Evolutionary conservation across 495 filamentous ascomycete species (phyloP), one percentile per base, ranked within the genome.

Genomic region (Xylaria grammica): DNA sequence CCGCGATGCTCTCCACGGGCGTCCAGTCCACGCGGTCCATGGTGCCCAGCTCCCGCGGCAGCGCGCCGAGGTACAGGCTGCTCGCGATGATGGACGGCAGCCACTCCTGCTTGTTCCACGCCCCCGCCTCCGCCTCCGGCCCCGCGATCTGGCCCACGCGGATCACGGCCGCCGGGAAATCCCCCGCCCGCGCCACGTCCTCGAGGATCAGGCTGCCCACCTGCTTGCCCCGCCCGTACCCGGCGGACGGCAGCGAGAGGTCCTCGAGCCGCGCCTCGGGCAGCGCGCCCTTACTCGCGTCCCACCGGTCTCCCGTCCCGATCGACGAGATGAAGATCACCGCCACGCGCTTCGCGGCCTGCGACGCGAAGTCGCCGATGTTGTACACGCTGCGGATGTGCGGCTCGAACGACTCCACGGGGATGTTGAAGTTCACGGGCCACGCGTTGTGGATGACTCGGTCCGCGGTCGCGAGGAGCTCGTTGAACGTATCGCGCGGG

Each of bases 371-470:
- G 55, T 87, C 78, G 1, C 83, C 76, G 17, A 89, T 74, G 49
- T 80, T 78, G 36, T 82, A 76, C 22, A 87, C 78, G 15, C 86
- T 83, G 7, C 69, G 69, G 32, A 89, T 79, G 60, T 86, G 80
- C 4, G 82, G 80, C 42, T 84, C 79, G 48, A 88, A 89, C 0
- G 82, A 83, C 26, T 78, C 76, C 42, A 87, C 72, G 0, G 84
- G 72, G 36, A 79, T 77, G 67, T 88, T 87, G 78, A 89, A 89
- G 72, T 89, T 81, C 30, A 89, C 86, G 0, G 79, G 81, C 87
- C 87, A 90, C 45, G 84, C 82, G 72, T 85, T 87, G 74, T 89
- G 86, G 65, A 88, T 84, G 29, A 89, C 75, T 19, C 80, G 79
- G 48, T 78, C 85, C 44, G 69, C 80, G 1, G 74, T 66, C 8